These are phyloP conservation scores for Xylariomycetidae sp. DNA, from an alignment of 2,329 filamentous ascomycete species.

Conservation along the genomic window DNA sequence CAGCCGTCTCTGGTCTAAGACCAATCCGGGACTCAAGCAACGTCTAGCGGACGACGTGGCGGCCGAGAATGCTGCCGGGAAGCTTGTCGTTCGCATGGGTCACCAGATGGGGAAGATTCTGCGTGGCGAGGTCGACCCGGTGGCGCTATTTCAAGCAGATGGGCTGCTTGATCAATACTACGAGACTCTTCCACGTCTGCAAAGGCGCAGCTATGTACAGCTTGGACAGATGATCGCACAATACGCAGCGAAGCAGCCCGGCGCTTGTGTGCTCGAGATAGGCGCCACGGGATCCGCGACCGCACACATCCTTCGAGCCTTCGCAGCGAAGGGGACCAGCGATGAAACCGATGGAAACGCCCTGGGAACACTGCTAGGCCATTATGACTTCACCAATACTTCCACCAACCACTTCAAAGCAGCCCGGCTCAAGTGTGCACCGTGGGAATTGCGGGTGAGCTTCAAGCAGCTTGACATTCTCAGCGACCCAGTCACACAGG, in stretches of 20 bases:
- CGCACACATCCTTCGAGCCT: background rate
- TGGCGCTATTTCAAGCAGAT: background rate
- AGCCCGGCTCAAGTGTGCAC: constrained; percentile 4
- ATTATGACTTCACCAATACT: constrained; percentile 9
- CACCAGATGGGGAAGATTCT: background rate
- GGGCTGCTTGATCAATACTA: background rate
- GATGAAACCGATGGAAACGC: no score
- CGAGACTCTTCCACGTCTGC: background rate
- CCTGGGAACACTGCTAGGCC: background rate
- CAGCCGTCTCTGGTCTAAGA: background rate
- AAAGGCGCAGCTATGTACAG: background rate
- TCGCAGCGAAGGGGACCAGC: background rate
- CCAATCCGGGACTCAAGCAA: background rate
- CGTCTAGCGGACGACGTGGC: background rate
- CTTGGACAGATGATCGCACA: background rate
- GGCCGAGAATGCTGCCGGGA: background rate
- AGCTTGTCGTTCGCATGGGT: background rate
- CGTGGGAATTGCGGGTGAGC: constrained; percentile 2
- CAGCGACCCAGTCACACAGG: constrained; percentile 6
- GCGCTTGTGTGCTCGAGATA: background rate
- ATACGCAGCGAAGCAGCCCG: constrained; percentile 1
- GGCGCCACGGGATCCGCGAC: constrained; percentile 2
- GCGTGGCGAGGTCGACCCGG: background rate
- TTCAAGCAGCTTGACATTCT: constrained; percentile 8
- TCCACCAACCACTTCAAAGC: constrained; percentile 8